Percentiles rank a stretch among this genome's conserved stretches.
phyloP scores from a whole-genome alignment of 1,284 basidiomycete genomes.

The Rugosomyces carneus region DNA sequence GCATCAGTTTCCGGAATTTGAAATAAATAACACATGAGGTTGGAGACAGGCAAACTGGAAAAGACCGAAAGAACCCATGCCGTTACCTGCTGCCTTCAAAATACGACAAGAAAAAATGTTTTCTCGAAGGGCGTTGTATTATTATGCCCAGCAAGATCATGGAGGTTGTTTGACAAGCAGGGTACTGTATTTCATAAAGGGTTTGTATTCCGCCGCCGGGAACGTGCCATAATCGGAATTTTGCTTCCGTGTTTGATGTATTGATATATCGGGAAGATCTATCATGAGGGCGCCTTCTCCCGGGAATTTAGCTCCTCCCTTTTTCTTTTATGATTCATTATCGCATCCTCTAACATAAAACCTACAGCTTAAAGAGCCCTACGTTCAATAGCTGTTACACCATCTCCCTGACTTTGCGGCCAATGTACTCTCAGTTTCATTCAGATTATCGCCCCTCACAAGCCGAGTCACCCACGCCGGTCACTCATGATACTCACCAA shows the following conservation, averaged over 20 bases:
- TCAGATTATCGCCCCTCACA: conserved; percentile 11
- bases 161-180: not conserved
- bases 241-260: conserved; percentile 10
- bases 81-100: not conserved
- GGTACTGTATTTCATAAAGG: not conserved
- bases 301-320: conserved; percentile 14
- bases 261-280: conserved; percentile 14
- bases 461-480: conserved; percentile 4
- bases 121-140: not conserved
- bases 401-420: too few species aligned
- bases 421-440: conserved; percentile 15
- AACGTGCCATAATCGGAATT: conserved; percentile 10
- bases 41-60: not conserved
- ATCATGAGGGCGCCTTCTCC: conserved; percentile 15
- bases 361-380: conserved; percentile 2
- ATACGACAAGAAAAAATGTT: not conserved
- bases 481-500: conserved; percentile 15
- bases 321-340: conserved; percentile 6
- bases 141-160: not conserved
- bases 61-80: not conserved
- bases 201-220: conserved; percentile 8
- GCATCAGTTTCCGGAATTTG: not conserved
- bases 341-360: conserved; percentile 12
- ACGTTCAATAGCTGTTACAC: conserved; percentile 2
- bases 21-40: not conserved